Evolutionary conservation across 768 basidiomycete genomes (phyloP), one percentile per base, ranked within the genome.

Genomic region (Trametes coccinea): DNA sequence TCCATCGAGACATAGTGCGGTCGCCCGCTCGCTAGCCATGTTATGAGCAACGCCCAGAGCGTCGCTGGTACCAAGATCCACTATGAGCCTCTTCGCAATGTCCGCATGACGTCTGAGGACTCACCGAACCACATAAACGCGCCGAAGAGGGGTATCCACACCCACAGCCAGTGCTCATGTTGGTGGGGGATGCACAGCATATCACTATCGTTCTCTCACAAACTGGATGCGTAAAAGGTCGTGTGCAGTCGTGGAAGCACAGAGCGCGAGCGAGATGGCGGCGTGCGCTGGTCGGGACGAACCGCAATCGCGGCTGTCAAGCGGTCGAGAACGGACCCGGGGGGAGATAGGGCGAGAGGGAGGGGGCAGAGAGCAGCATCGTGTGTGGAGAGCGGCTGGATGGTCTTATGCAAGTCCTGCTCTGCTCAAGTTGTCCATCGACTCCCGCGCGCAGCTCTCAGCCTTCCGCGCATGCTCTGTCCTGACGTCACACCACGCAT

Each of bases 41-140:
- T 84, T 56, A 90, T 80, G 33, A 92, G 73, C 83, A 92, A 84
- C 1, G 88, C 80, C 51, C 86, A 80, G 8, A 92, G 76, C 11
- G 82, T 89, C 17, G 77, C 84, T 82, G 52, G 48, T 47, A 53
- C 64, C 45, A 59, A 43, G 22, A 22, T 22, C 22, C 4, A 22
- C 4, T 22, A 59, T 48, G 16, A 40, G 51, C 37, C 22, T 22
- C 22, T 33, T 60, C 30, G 29, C 17, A 49, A 27, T 44, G 8
- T 5, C 37, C 11, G 31, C 27, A 40, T 2, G 3, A 29, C 44
- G 31, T 30, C 16, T 31, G 40, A 14, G 41, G 9, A 77, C 81
- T 54, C 64, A 80, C 84, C 77, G 64, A 85, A 88, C 90, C 90
- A 92, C 44, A 89, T 79, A 61, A 84, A 76, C 0, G 86, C 79